A percentile compares a stretch with the other conserved stretches of the same genome.
Conservation (phyloP, 306 rosid species). For the Quercus alba region DNA sequence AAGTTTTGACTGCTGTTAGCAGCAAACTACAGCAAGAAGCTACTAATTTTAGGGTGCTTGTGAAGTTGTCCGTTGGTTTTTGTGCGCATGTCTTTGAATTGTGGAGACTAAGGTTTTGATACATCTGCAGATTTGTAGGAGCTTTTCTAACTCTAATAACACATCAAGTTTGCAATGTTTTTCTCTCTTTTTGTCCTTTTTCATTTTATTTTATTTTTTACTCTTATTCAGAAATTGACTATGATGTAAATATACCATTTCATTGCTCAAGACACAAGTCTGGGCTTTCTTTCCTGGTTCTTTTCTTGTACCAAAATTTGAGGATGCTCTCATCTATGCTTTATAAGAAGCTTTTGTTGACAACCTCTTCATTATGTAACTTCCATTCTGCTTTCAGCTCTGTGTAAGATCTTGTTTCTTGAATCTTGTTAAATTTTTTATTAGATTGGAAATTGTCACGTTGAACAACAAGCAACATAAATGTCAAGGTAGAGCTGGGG, state of each 20-base stretch:
- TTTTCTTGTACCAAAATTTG: constrained; percentile 34
- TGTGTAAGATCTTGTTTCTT: not conserved
- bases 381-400: not conserved
- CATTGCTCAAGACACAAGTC: constrained; percentile 61
- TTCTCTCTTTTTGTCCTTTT: constrained; percentile 19
- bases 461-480: not conserved
- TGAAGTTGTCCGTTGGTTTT: constrained; percentile 41
- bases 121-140: constrained; percentile 47
- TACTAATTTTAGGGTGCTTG: constrained; percentile 48
- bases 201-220: not conserved
- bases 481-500: too few species aligned
- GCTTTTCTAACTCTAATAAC: constrained; percentile 64
- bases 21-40: constrained; percentile 50
- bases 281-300: constrained; percentile 51
- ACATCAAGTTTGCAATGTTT: constrained; percentile 29
- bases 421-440: not conserved
- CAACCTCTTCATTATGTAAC: not conserved
- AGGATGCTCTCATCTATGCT: constrained; percentile 14
- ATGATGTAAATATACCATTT: constrained; percentile 71
- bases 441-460: not conserved
- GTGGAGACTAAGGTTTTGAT: constrained; percentile 54
- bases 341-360: not conserved
- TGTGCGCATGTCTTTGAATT: constrained; percentile 29
- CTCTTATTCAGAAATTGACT: constrained; percentile 41
- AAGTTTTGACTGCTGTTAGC: constrained; percentile 53